Base-by-base conservation (phyloP, 176 grass and related monocot genomes). In the Stipa capillata region DNA sequence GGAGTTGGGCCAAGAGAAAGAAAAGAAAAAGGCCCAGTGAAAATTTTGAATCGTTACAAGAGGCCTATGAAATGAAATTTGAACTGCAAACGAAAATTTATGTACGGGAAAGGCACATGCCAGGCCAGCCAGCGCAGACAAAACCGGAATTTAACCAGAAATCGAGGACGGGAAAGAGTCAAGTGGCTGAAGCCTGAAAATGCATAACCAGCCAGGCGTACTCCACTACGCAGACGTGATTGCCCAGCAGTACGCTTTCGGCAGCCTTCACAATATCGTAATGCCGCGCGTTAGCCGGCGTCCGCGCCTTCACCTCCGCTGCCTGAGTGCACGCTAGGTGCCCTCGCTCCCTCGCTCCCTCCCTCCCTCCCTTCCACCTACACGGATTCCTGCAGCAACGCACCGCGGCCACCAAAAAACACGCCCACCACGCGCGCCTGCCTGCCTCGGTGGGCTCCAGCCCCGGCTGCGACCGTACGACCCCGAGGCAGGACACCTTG, bases 401-500 rank as follows among this genome's bases (percentile, higher is more conserved):
- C 21, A 11, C 42, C 10, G n/a, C n/a, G n/a, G n/a, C n/a, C n/a
- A n/a, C n/a, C n/a, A n/a, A n/a, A n/a, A 41, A 33, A 39, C 83
- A 51, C 6, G 73, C 0, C 54, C 74, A 39, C 55, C 83, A 41
- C 43, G 32, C 2, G 50, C 61, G 24, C 14, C 65, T 53, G 2
- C 8, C 73, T 9, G 11, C 27, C 21, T 2, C 64, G 15, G 33
- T 31, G 16, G 51, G 9, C 40, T 53, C 29, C 23, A 42, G 37
- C 75, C 62, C 43, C 43, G 29, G 27, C 45, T 8, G 70, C 48
- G 75, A 42, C 44, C 54, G 66, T 54, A 85, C 83, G 55, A 34
- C 83, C 0, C 75, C 83, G 53, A 85, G 74, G 43, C 83, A 85
- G 42, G 83, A 85, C 74, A 85, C 83, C 83, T 79, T 73, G 74